Evolutionary conservation across 805 yeast genomes (phyloP).

Genomic region (Clavispora phyllophila): DNA sequence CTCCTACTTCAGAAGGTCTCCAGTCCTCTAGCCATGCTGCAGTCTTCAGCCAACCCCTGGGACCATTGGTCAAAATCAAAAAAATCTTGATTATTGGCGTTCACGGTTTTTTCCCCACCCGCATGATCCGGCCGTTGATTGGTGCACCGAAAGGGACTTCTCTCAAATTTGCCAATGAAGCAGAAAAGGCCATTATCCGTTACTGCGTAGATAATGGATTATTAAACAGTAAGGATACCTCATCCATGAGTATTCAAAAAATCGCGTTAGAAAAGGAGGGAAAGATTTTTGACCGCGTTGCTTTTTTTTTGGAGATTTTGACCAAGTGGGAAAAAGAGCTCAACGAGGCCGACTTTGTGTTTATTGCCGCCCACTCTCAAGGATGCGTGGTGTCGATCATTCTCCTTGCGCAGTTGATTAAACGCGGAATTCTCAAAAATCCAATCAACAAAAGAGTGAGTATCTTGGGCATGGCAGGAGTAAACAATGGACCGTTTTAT

Average conservation of each 20-base stretch:
- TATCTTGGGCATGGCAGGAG: constrained; percentile 90
- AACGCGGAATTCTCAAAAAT: constrained; percentile 42
- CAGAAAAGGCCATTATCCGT: constrained; percentile 65
- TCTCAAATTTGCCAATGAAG: constrained; percentile 81
- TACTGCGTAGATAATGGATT: constrained; percentile 48
- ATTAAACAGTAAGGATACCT: constrained; percentile 26
- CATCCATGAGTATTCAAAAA: constrained; percentile 59
- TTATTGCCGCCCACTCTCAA: constrained; percentile 91
- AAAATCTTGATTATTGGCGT: constrained; percentile 83
- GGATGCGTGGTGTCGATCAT: constrained; percentile 91
- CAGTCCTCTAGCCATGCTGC: not conserved
- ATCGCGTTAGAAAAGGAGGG: constrained; percentile 95
- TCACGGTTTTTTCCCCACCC: constrained; percentile 94
- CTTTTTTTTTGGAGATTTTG: constrained; percentile 68
- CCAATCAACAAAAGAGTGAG: constrained; percentile 50
- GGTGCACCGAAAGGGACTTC: constrained; percentile 98
- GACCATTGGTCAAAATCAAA: constrained; percentile 34
- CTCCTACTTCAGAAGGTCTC: not conserved
- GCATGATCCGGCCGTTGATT: constrained; percentile 73
- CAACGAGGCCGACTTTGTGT: constrained; percentile 73
- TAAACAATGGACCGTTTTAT: constrained; percentile 88
- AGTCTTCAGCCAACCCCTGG: constrained; percentile 22
- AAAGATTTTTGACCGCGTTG: constrained; percentile 78
- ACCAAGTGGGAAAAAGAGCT: constrained; percentile 60
- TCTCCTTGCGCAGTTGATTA: constrained; percentile 67